Base-by-base conservation (phyloP, 345 rosid species). In the Salix brachista region DNA sequence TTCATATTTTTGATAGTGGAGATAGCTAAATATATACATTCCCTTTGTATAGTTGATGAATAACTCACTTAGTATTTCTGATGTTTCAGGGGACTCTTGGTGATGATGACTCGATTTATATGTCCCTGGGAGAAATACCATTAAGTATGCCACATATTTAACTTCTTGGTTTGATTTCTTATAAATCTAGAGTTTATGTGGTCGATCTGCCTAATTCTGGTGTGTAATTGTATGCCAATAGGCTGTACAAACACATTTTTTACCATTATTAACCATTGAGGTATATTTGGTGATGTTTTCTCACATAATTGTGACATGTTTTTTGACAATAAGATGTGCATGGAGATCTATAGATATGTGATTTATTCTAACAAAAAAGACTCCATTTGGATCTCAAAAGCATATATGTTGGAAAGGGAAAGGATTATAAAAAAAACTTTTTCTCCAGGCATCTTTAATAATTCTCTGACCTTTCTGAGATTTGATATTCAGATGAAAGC, bases 111-210 rank as follows among this genome's bases (percentile, higher is more conserved):
- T 86, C 97, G 0, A 96, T 96, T 75, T 96, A 93, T 83, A 96
- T 92, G 95, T 96, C 99, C 74, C 88, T 96, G 11, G 99, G 91
- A 44, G 99, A 96, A 89, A 93, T 96, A 88, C 97, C 99, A 72
- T 80, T 93, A 83, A 92, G 95, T 91, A 89, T 84, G 93, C 69
- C 76, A 62, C 80, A 75, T 79, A 23, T 74, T 81, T 75, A 69
- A 72, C 74, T 82, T 77, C 75, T 52, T 77, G 42, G 67, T 77
- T 77, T 84, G 66, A 70, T 75, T 82, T 77, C 73, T 70, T 62
- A 46, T 80, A 46, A 71, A 34, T 86, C 65, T 80, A 52, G 69
- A 68, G 64, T 75, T 41, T 67, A 70, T 73, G 75, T 75, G 70
- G 74, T 82, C 70, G 77, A 72, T 70, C 76, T 50, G 64, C 73